Base-by-base conservation (phyloP, 495 filamentous ascomycete genomes). In the Xylaria palmicola region DNA sequence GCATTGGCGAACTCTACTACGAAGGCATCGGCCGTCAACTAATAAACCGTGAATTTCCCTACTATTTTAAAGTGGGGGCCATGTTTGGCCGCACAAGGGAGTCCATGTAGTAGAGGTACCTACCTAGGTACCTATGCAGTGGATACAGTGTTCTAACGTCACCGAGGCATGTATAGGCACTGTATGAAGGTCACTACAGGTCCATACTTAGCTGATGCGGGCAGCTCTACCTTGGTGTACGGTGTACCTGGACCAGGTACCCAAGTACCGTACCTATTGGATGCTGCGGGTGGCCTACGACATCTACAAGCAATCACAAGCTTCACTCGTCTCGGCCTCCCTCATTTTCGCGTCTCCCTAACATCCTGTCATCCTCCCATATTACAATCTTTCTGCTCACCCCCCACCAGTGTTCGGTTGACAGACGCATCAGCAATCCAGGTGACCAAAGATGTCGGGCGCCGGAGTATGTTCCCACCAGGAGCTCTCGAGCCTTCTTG, bases 401-500 rank as follows among this genome's bases (percentile, higher is more conserved):
- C 22, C 47, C 24, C n/a, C 15, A 44, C 39, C 6, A 52, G 2
- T 17, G 27, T n/a, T n/a, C 32, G n/a, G 15, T 27, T 52, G n/a
- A 44, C 45, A 13, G 30, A 22, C 40, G 17, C 22, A 37, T 52
- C 41, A n/a, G 12, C 59, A 49, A 52, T 7, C 22, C 30, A 41
- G 36, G n/a, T 39, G 24, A 62, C 24, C 44, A 40, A 56, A 43
- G 53, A 62, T 62, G 60, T 62, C 60, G 52, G 85, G 85, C 73
- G 81, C 82, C 66, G 77, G 67, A 70, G 85, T 86, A 82, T 48
- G 78, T 74, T 56, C 59, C n/a, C 30, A 27, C 43, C 41, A n/a
- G 36, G 37, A 53, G 32, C 45, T 56, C 9, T 40, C 26, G 36
- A 37, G 36, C 15, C 44, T 19, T 50, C 26, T 62, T 59, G 26